phyloP scores from a whole-genome alignment of 1,139 yeast species.

The Suhomyces chickasaworum region DNA sequence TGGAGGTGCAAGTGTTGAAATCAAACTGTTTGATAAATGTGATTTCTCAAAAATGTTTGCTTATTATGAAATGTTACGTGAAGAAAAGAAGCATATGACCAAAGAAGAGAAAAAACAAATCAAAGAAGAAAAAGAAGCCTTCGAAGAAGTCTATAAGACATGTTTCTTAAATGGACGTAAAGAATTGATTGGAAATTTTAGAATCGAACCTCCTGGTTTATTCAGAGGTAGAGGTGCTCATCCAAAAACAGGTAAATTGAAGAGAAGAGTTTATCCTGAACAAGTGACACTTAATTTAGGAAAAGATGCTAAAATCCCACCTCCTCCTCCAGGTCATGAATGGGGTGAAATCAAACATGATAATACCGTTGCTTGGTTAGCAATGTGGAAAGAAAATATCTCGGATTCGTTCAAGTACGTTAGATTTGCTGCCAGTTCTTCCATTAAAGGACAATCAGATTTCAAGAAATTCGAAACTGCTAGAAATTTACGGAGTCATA shows the following conservation, averaged over 20 bases:
- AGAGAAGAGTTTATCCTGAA: constrained; percentile 83
- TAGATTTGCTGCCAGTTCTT: constrained; percentile 86
- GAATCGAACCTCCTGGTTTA: constrained; percentile 94
- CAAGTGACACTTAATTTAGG: constrained; percentile 85
- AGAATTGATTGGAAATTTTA: constrained; percentile 90
- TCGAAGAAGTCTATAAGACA: constrained; percentile 79
- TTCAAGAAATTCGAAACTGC: constrained; percentile 93
- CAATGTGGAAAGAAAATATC: constrained; percentile 95
- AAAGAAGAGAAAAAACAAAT: constrained; percentile 72
- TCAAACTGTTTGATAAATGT: constrained; percentile 65
- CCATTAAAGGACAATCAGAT: constrained; percentile 89
- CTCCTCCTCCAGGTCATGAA: constrained; percentile 80
- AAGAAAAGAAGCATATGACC: constrained; percentile 68
- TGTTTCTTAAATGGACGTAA: constrained; percentile 84
- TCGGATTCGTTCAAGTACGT: constrained; percentile 85
- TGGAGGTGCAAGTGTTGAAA: constrained; percentile 63
- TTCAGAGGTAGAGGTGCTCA: constrained; percentile 97
- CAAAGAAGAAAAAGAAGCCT: constrained; percentile 69
- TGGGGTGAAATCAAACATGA: constrained; percentile 94
- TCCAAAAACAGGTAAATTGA: constrained; percentile 90
- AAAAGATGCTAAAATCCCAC: constrained; percentile 69
- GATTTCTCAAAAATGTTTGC: constrained; percentile 78
- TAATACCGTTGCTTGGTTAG: constrained; percentile 91
- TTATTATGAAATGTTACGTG: constrained; percentile 69
- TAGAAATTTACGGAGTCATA: constrained; percentile 72